Evolutionary conservation across 2,329 filamentous ascomycete genomes (phyloP).

Genomic region (Monilinia fructicola): DNA sequence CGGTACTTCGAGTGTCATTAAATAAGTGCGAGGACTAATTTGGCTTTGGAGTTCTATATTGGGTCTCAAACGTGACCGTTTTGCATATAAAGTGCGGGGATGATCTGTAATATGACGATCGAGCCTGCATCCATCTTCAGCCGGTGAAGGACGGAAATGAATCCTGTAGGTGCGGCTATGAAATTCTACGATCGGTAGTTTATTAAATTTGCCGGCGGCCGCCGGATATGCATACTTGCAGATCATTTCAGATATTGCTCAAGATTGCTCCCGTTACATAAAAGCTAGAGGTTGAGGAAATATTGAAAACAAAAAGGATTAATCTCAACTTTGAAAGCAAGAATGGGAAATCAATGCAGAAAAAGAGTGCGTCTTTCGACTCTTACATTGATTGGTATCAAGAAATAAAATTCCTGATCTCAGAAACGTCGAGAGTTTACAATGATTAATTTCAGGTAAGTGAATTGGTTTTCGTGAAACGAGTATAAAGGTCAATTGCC

Average conservation of each 20-base stretch:
- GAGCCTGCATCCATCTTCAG: background rate
- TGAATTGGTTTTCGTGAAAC: background rate
- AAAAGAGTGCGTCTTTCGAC: background rate
- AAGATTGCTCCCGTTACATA: too few species aligned
- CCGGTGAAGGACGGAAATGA: background rate
- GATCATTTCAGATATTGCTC: too few species aligned
- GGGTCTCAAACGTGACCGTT: background rate
- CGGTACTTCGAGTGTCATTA: background rate
- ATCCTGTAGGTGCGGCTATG: background rate
- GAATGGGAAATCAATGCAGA: background rate
- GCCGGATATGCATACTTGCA: background rate
- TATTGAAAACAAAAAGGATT: background rate
- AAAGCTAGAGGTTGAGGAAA: too few species aligned
- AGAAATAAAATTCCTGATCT: background rate
- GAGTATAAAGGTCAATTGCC: too few species aligned
- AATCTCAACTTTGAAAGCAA: background rate
- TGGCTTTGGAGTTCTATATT: background rate
- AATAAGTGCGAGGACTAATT: background rate
- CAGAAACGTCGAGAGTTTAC: too few species aligned
- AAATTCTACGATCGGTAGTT: too few species aligned
- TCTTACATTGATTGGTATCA: background rate
- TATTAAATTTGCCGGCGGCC: conserved; percentile 4
- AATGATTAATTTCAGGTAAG: background rate
- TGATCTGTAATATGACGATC: conserved; percentile 1
- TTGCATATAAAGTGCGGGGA: background rate